phyloP scores from a whole-genome alignment of 1,284 basidiomycete species.

The Phellinidium pouzarii region DNA sequence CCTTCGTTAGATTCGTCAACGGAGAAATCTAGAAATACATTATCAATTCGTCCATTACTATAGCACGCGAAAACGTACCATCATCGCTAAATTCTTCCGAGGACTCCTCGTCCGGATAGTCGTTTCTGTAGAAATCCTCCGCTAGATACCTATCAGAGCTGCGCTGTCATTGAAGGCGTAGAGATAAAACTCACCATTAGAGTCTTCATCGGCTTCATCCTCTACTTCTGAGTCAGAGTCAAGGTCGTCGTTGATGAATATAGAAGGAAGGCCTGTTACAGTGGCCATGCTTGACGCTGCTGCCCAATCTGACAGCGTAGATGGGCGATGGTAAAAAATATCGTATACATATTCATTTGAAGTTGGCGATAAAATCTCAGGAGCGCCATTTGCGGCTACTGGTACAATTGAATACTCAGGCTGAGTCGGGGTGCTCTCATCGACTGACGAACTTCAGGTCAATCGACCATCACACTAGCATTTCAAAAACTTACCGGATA shows the following conservation, averaged over 20 bases:
- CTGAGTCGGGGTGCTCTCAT: slow-evolving; percentile 20
- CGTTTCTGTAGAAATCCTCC: slow-evolving; percentile 76
- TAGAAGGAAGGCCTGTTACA: slow-evolving; percentile 59
- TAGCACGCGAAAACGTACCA: slow-evolving; percentile 27
- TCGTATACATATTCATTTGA: slow-evolving; percentile 69
- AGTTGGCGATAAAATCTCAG: slow-evolving; percentile 1
- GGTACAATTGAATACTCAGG: background rate
- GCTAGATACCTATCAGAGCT: slow-evolving; percentile 34
- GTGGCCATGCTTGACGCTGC: slow-evolving; percentile 54
- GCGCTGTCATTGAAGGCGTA: slow-evolving; percentile 3
- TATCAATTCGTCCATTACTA: too few relatives aligned
- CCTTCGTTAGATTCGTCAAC: slow-evolving; percentile 30
- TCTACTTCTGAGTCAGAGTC: slow-evolving; percentile 39
- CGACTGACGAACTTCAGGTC: slow-evolving; percentile 19
- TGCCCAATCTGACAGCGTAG: slow-evolving; percentile 51
- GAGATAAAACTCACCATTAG: slow-evolving; percentile 49
- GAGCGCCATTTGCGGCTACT: slow-evolving; percentile 8
- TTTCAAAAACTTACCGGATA: slow-evolving; percentile 41
- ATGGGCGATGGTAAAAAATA: slow-evolving; percentile 65
- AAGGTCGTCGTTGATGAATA: slow-evolving; percentile 49
- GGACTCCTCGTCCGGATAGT: slow-evolving; percentile 71
- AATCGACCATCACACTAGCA: background rate
- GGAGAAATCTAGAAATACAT: slow-evolving; percentile 41
- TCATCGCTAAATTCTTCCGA: slow-evolving; percentile 32
- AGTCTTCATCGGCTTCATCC: slow-evolving; percentile 75